Conservation (phyloP, 164 flowering plant genomes). For the Saururus chinensis region DNA sequence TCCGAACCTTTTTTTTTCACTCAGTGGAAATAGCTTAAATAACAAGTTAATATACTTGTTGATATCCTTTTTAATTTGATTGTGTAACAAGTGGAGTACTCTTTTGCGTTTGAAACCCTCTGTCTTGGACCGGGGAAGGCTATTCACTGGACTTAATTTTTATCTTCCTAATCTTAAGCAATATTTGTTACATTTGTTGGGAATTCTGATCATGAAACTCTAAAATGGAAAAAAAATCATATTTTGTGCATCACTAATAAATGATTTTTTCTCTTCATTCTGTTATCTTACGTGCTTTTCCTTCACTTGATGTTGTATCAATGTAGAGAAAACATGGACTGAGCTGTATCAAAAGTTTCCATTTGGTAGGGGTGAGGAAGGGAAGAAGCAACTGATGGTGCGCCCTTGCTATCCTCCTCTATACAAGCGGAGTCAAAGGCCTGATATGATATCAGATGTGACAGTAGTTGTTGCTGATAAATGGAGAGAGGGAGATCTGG, state of each 20-base stretch:
- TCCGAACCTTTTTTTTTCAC: too few relatives aligned
- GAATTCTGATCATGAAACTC: neutral
- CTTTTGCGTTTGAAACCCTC: neutral
- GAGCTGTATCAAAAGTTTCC: slow-evolving; percentile 25
- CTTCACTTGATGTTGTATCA: neutral
- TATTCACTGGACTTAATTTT: neutral
- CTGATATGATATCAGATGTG: slow-evolving; percentile 32
- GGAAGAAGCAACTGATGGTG: slow-evolving; percentile 44
- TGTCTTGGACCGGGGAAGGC: neutral
- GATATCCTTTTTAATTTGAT: too few relatives aligned
- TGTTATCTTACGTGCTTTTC: neutral
- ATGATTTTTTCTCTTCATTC: neutral
- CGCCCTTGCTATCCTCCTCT: slow-evolving; percentile 66
- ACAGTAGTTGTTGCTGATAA: slow-evolving; percentile 30
- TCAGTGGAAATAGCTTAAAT: too few relatives aligned
- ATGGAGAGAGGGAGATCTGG: slow-evolving; percentile 79
- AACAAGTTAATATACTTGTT: too few relatives aligned
- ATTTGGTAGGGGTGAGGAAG: slow-evolving; percentile 2
- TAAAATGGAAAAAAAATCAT: neutral
- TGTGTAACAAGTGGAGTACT: neutral
- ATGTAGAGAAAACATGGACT: slow-evolving; percentile 20
- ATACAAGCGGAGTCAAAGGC: slow-evolving; percentile 28
- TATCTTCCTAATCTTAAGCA: neutral
- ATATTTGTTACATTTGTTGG: neutral
- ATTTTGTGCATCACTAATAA: too few relatives aligned